Conservation (phyloP, 139 green algal species). For the Diplosphaera chodatii region DNA sequence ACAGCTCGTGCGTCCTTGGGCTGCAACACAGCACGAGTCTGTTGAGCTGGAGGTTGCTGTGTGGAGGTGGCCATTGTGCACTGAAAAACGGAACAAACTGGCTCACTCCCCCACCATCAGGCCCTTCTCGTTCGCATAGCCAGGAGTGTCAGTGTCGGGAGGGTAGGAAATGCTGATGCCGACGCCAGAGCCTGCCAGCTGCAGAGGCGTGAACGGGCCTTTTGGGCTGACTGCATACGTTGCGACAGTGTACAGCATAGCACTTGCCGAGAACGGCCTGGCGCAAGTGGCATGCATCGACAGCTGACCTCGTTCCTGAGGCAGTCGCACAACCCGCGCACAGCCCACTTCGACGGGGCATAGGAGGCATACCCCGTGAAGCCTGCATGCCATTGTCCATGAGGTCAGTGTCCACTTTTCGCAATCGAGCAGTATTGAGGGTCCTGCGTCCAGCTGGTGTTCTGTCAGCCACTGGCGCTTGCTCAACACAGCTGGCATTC, state of each 20-base stretch:
- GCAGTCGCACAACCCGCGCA: constrained; percentile 74
- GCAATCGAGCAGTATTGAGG: no score
- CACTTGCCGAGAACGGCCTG: no score
- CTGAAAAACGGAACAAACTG: no score
- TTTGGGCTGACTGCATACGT: no score
- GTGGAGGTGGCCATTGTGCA: no score
- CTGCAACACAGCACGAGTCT: constrained; percentile 12
- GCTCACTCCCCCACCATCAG: constrained; percentile 66
- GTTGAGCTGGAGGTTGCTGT: no score
- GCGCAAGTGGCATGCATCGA: no score
- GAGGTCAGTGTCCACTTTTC: no score
- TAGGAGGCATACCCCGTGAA: constrained; percentile 68
- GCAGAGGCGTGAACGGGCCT: constrained; percentile 9
- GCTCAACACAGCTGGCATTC: constrained; percentile 35
- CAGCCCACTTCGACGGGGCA: constrained; percentile 71
- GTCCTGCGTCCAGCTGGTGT: no score
- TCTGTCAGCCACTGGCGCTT: no score
- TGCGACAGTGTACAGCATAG: no score
- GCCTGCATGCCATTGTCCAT: no score
- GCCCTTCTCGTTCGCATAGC: constrained; percentile 56
- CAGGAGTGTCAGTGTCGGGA: constrained; percentile 78
- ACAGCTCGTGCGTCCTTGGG: constrained; percentile 43
- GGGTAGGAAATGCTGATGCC: constrained; percentile 65
- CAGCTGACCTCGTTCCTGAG: constrained; percentile 81
- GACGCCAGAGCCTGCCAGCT: constrained; percentile 63